Evolutionary conservation across 306 rosid species (phyloP).

Genomic region (Quillaja saponaria): DNA sequence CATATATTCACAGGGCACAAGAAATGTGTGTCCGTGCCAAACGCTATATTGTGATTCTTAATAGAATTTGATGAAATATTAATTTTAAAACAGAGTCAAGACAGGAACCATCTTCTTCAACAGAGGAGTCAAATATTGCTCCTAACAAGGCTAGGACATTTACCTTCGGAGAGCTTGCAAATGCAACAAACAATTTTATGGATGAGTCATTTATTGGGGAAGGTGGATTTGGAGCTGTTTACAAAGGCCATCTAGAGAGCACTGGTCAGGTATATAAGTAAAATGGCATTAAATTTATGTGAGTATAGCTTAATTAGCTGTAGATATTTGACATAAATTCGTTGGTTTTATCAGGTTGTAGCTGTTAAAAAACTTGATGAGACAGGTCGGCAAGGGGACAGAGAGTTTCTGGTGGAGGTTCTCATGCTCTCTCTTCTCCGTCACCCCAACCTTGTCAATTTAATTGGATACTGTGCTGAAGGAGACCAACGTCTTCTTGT

Average conservation of each 20-base stretch:
- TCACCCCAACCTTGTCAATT: constrained; percentile 66
- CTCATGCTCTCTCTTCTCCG: constrained; percentile 64
- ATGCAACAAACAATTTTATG: constrained; percentile 63
- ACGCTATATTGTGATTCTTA: background rate
- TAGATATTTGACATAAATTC: constrained; percentile 12
- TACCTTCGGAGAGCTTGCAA: constrained; percentile 61
- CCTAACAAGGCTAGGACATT: constrained; percentile 38
- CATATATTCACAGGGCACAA: constrained; percentile 6
- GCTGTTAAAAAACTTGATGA: constrained; percentile 70
- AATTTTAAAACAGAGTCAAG: constrained; percentile 27
- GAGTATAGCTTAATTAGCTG: no score
- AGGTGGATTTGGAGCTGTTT: constrained; percentile 83
- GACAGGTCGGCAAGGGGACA: constrained; percentile 60
- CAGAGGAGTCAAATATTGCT: constrained; percentile 12
- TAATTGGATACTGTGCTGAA: constrained; percentile 74
- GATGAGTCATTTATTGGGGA: constrained; percentile 53
- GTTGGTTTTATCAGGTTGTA: constrained; percentile 41
- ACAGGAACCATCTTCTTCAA: constrained; percentile 20
- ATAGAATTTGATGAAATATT: constrained; percentile 11
- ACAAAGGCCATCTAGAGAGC: constrained; percentile 47
- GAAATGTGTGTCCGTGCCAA: background rate
- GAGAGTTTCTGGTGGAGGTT: constrained; percentile 68
- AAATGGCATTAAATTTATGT: no score
- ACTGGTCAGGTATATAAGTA: constrained; percentile 45
- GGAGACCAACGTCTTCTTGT: constrained; percentile 72